Evolutionary conservation across 225 moss, liverwort and hornwort genomes (phyloP), one percentile per base, ranked within the genome.

Genomic region (Takakia lepidozioides): DNA sequence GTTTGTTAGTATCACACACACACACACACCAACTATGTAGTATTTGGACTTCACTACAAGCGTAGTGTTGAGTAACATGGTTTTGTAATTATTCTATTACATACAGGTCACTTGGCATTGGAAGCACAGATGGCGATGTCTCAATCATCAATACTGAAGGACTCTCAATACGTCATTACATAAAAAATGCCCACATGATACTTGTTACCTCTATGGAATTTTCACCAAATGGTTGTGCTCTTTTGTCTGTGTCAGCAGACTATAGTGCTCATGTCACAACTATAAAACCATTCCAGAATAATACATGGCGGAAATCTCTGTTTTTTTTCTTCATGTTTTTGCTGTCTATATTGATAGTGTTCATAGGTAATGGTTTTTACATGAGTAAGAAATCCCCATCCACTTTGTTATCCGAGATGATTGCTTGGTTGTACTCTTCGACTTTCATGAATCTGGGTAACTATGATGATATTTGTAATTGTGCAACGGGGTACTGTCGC

Each of bases 201-300:
- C 88, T 93, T 60, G 88, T 93, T 27, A 93, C 93, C 22, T 70
- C 81, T 46, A 93, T 88, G 83, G 83, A 83, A 54, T 93, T 93
- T 62, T 82, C 85, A 17, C 78, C 88, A 22, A 83, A 73, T 52
- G 63, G 93, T 61, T 70, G 73, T 64, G 88, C 88, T 19, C 48
- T 93, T 30, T 75, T 88, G 60, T 85, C 93, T 43, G 93, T 88
- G 25, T 93, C 93, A 34, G 93, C 78, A 69, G 93, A 93, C 69
- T 88, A 85, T 58, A 93, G 93, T 72, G 93, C 93, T 26, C 85
- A 88, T 29, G 68, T 93, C 43, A 93, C 93, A 24, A 73, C 65
- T 27, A 52, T 93, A 29, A 29, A 48, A 25, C 67, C 83, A 10
- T 35, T 46, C 37, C 63, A 53, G 28, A 68, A 66, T 58, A 56